A percentile compares a stretch with the other conserved stretches of the same genome.
phyloP scores from a whole-genome alignment of 768 basidiomycete species.

The Lyophyllum decastes region DNA sequence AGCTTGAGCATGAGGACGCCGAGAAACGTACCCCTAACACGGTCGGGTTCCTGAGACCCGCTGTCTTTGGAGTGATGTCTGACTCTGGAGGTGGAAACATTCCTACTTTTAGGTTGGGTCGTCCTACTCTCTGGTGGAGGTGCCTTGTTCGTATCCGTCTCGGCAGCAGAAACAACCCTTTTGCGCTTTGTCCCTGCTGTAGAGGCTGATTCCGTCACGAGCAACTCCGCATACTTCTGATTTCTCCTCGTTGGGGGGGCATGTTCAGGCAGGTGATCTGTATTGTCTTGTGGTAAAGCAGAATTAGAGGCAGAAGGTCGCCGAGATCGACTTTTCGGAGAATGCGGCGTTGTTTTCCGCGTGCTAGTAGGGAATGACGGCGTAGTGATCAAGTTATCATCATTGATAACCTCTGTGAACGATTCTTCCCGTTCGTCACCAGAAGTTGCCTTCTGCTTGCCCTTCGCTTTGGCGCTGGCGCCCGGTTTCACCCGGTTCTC shows the following conservation, averaged over 20 bases:
- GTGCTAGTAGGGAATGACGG: slow-evolving; percentile 10
- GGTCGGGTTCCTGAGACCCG: background rate
- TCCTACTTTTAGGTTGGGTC: background rate
- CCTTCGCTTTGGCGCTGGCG: slow-evolving; percentile 12
- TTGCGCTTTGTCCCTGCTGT: slow-evolving; percentile 22
- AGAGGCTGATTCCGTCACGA: background rate
- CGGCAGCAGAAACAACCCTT: slow-evolving; percentile 15
- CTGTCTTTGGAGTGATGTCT: slow-evolving; percentile 6
- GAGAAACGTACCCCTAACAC: slow-evolving; percentile 2
- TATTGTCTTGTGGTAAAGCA: background rate
- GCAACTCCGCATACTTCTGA: background rate
- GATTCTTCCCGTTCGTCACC: slow-evolving; percentile 1
- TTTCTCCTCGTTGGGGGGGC: background rate
- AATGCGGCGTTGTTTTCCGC: background rate
- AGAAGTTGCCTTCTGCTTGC: slow-evolving; percentile 11
- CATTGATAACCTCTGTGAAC: slow-evolving; percentile 24
- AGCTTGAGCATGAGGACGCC: background rate
- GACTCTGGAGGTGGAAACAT: background rate
- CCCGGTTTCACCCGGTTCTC: background rate
- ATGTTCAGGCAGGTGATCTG: background rate
- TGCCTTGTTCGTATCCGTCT: background rate
- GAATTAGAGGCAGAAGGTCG: background rate
- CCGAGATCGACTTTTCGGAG: background rate
- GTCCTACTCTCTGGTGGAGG: background rate
- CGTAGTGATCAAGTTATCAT: slow-evolving; percentile 15